Conservation (phyloP, 208 protist species). For the Trypanosoma cruzi region DNA sequence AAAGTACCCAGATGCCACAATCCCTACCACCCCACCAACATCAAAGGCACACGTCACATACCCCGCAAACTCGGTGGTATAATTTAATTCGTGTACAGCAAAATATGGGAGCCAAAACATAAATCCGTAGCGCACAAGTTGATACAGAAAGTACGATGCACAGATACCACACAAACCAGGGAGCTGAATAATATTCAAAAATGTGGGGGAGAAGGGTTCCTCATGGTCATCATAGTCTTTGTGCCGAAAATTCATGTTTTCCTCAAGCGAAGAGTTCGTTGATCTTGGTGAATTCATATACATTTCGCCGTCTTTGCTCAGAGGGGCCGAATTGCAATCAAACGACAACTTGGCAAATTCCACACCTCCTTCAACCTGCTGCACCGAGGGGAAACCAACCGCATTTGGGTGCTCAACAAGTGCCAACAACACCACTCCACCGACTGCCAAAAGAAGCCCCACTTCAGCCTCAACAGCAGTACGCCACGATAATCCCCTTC, state of each 20-base stretch:
- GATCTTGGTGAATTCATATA: neutral
- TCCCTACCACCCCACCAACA: conserved; percentile 40
- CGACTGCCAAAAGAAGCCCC: conserved; percentile 8
- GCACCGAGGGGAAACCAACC: conserved; percentile 20
- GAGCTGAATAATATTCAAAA: conserved; percentile 15
- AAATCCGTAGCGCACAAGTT: conserved; percentile 51
- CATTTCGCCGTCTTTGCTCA: conserved; percentile 23
- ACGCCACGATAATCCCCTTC: conserved; percentile 27
- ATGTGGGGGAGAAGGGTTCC: neutral
- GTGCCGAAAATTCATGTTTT: no score
- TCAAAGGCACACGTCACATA: conserved; percentile 42
- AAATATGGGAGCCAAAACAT: conserved; percentile 61
- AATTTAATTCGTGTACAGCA: conserved; percentile 35
- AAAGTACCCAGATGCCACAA: conserved; percentile 29
- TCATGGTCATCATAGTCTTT: neutral
- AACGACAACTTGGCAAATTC: neutral
- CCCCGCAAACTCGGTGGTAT: conserved; percentile 26
- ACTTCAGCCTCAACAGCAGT: conserved; percentile 18
- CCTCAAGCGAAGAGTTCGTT: neutral
- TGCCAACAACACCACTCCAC: neutral
- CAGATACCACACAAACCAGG: conserved; percentile 27
- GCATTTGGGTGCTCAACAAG: conserved; percentile 36
- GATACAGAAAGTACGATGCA: conserved; percentile 37
- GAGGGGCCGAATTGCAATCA: neutral
- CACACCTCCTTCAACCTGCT: conserved; percentile 13